A percentile compares a stretch with the other conserved stretches of the same genome.
Conservation (phyloP, 306 rosid genomes). For the Sesbania bispinosa region DNA sequence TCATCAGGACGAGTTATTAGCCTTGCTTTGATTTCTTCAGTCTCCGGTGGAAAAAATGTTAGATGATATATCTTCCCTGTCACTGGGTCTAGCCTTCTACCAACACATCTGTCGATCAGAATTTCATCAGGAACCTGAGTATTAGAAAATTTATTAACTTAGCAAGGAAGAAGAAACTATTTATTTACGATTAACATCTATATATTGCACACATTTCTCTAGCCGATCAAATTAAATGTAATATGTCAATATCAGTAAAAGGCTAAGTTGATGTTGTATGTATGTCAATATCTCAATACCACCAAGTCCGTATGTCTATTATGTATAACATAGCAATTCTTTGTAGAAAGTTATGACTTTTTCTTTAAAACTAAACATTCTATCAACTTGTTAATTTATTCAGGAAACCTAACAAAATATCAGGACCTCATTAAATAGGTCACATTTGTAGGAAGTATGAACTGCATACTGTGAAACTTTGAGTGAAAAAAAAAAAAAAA, state of each 20-base stretch:
- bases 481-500: too few relatives aligned
- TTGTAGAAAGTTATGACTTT: too few relatives aligned
- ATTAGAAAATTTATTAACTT: constrained; percentile 43
- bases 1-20: constrained; percentile 76
- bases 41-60: constrained; percentile 60
- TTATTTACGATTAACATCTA: not conserved
- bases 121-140: constrained; percentile 99
- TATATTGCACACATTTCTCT: not conserved
- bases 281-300: too few relatives aligned
- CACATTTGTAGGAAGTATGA: too few relatives aligned
- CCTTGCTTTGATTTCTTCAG: constrained; percentile 64
- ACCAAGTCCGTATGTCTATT: too few relatives aligned
- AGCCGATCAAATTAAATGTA: constrained; percentile 7
- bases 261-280: too few relatives aligned
- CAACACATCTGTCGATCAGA: constrained; percentile 96
- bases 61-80: constrained; percentile 77
- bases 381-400: too few relatives aligned
- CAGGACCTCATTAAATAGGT: too few relatives aligned
- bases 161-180: constrained; percentile 22
- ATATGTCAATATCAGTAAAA: not conserved
- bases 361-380: too few relatives aligned
- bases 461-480: too few relatives aligned
- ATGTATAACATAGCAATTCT: too few relatives aligned
- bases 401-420: too few relatives aligned
- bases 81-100: constrained; percentile 75